Percentiles rank a stretch among this genome's conserved stretches.
phyloP scores from a whole-genome alignment of 192 early-diverging fungal species.

The Glomus cerebriforme region DNA sequence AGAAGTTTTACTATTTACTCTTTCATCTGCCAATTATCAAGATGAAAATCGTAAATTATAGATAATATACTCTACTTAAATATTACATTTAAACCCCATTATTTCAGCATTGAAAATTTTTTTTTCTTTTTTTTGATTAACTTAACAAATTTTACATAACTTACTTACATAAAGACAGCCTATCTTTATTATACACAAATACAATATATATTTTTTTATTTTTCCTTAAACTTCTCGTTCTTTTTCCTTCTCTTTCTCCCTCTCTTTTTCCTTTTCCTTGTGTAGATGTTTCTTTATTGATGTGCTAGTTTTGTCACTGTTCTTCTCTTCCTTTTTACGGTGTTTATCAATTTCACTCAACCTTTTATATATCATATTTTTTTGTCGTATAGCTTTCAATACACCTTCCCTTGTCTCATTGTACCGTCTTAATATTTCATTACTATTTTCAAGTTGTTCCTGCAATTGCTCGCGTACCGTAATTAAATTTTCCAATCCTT shows the following conservation, averaged over 20 bases:
- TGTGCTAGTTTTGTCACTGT: not conserved
- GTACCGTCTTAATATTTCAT: slow-evolving; percentile 6
- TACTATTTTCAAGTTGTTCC: not conserved
- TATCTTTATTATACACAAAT: not conserved
- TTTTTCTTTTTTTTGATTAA: too few species aligned
- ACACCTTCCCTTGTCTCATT: not conserved
- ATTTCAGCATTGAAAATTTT: too few species aligned
- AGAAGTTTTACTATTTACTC: too few species aligned
- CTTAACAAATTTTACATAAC: too few species aligned
- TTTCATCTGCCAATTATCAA: too few species aligned
- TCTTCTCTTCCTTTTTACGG: not conserved
- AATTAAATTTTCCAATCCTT: slow-evolving; percentile 19
- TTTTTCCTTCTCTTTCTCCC: not conserved
- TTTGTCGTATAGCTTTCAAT: not conserved
- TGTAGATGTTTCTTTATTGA: not conserved
- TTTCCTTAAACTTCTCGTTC: not conserved
- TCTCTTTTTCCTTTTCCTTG: not conserved
- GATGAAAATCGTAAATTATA: too few species aligned
- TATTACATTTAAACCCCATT: too few species aligned
- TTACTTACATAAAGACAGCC: too few species aligned
- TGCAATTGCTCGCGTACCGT: slow-evolving; percentile 23
- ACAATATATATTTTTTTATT: not conserved
- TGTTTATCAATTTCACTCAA: not conserved
- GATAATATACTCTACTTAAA: too few species aligned
- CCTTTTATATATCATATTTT: not conserved